A percentile compares a stretch with the other conserved stretches of the same genome.
Evolutionary conservation across 2,329 filamentous ascomycete genomes (phyloP).

Genomic region (Leptodontidium sp.): DNA sequence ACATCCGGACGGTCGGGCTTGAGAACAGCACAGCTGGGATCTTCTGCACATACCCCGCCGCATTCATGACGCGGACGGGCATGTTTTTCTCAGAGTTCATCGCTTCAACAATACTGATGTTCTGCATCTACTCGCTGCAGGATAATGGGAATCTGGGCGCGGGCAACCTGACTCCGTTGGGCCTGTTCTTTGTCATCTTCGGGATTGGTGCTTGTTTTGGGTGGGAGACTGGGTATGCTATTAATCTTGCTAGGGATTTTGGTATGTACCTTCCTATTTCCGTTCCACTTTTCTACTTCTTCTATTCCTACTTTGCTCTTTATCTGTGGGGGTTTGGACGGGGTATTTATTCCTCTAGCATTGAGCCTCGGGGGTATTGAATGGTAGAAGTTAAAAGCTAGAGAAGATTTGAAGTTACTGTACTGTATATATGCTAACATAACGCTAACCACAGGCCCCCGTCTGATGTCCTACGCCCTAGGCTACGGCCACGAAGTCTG

Average conservation of each 20-base stretch:
- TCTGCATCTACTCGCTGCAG: constrained; percentile 75
- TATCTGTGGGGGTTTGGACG: too few species aligned
- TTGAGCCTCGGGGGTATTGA: too few species aligned
- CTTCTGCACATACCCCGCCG: constrained; percentile 74
- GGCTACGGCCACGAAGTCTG: constrained; percentile 75
- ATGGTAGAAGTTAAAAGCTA: too few species aligned
- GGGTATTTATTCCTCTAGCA: too few species aligned
- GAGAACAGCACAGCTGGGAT: constrained; percentile 66
- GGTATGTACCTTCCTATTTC: constrained; percentile 40
- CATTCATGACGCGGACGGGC: constrained; percentile 70
- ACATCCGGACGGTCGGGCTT: constrained; percentile 66
- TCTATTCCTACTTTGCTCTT: too few species aligned
- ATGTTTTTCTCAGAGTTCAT: constrained; percentile 79
- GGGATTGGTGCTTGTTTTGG: constrained; percentile 76
- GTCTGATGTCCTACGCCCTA: constrained; percentile 70
- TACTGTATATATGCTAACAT: background rate
- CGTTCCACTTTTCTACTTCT: too few species aligned
- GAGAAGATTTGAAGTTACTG: too few species aligned
- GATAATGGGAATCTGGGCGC: constrained; percentile 57
- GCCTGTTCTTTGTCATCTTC: constrained; percentile 76
- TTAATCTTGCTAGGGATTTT: constrained; percentile 77
- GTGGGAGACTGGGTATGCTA: constrained; percentile 80
- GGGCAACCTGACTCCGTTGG: constrained; percentile 64
- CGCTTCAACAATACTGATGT: constrained; percentile 72
- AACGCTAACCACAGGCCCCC: constrained; percentile 52